A percentile compares a stretch with the other conserved stretches of the same genome.
phyloP scores from a whole-genome alignment of 305 asterid species.

The Fraxinus albicans region DNA sequence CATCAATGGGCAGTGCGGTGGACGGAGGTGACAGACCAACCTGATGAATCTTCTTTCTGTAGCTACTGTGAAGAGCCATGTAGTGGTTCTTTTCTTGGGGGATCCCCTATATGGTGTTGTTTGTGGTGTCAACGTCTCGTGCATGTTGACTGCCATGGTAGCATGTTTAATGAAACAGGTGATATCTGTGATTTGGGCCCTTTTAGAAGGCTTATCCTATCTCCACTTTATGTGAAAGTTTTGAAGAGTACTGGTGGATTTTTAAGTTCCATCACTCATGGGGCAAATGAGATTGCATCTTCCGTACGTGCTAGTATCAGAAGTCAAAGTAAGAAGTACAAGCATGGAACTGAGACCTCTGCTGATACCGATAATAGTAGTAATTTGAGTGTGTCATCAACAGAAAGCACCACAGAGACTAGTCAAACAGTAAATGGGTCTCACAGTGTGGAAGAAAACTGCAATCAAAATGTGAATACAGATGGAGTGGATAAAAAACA shows the following conservation, averaged over 20 bases:
- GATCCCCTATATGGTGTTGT: conserved; percentile 98
- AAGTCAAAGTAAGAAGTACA: conserved; percentile 79
- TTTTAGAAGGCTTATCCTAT: conserved; percentile 76
- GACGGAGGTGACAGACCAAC: conserved; percentile 93
- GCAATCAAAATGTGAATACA: conserved; percentile 34
- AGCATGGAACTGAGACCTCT: conserved; percentile 53
- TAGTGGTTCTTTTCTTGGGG: conserved; percentile 86
- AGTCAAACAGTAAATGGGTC: conserved; percentile 50
- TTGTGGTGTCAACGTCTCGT: conserved; percentile 96
- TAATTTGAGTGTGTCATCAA: conserved; percentile 52
- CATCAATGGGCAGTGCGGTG: conserved; percentile 98
- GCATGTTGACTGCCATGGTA: conserved; percentile 92
- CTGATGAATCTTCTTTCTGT: conserved; percentile 85
- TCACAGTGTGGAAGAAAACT: conserved; percentile 53
- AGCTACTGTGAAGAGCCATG: conserved; percentile 98
- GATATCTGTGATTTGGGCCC: conserved; percentile 94
- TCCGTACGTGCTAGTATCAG: conserved; percentile 89
- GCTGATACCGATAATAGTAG: conserved; percentile 51
- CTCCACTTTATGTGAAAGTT: conserved; percentile 80
- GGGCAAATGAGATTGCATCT: conserved; percentile 97
- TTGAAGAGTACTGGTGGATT: conserved; percentile 63
- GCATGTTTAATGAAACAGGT: conserved; percentile 75
- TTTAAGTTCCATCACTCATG: conserved; percentile 85
- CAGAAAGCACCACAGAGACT: conserved; percentile 45
- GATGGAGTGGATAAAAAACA: conserved; percentile 50